Percentiles rank a stretch among this genome's conserved stretches.
phyloP scores from a whole-genome alignment of 371 early-diverging fungal species.

The Mortierella sp. region DNA sequence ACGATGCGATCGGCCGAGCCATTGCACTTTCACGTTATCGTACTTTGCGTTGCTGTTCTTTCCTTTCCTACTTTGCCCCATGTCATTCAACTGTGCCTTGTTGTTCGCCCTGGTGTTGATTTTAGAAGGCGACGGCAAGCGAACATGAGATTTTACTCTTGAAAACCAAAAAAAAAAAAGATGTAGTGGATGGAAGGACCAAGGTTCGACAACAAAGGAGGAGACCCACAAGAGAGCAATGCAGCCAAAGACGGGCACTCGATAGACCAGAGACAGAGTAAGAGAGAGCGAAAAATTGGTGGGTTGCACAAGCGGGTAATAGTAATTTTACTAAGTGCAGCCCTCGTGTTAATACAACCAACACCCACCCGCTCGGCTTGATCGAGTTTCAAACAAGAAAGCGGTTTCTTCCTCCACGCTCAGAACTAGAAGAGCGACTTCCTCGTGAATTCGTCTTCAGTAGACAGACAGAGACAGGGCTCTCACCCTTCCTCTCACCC shows the following conservation, averaged over 20 bases:
- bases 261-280: background rate
- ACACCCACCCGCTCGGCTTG: background rate
- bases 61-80: background rate
- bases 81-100: background rate
- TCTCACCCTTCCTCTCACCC: background rate
- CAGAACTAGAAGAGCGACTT: background rate
- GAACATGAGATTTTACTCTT: background rate
- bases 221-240: background rate
- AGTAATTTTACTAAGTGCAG: background rate
- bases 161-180: background rate
- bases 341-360: background rate
- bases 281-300: too few species aligned
- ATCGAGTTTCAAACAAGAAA: conserved; percentile 1
- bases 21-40: background rate
- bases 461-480: background rate
- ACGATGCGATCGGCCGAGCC: background rate
- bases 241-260: background rate
- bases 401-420: background rate
- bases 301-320: conserved; percentile 1
- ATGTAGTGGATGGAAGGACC: background rate
- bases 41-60: background rate
- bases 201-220: conserved; percentile 1
- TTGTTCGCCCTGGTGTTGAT: background rate
- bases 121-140: background rate
- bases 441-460: background rate